Evolutionary conservation across 2,329 filamentous ascomycete species (phyloP).

Genomic region (Didymella pomorum): DNA sequence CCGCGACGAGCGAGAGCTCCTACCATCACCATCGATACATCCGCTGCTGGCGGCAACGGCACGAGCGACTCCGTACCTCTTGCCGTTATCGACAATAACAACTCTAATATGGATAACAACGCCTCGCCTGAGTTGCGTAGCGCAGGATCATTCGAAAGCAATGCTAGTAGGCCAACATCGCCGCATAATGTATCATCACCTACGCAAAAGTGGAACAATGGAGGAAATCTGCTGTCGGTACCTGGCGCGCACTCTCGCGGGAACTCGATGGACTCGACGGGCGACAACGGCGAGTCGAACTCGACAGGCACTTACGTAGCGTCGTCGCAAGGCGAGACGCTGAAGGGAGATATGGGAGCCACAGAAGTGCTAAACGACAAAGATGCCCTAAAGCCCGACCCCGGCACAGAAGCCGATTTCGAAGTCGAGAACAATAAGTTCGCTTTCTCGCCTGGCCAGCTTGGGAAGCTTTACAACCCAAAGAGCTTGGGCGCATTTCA

Average conservation of each 20-base stretch:
- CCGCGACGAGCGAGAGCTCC: slow-evolving; percentile 55
- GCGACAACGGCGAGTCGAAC: slow-evolving; percentile 62
- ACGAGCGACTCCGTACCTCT: slow-evolving; percentile 47
- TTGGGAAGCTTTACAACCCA: slow-evolving; percentile 82
- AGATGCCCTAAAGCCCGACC: slow-evolving; percentile 77
- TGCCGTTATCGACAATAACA: slow-evolving; percentile 43
- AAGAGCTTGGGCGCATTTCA: slow-evolving; percentile 79
- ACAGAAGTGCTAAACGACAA: slow-evolving; percentile 68
- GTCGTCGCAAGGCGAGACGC: slow-evolving; percentile 53
- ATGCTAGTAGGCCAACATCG: slow-evolving; percentile 70
- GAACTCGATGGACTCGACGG: slow-evolving; percentile 71
- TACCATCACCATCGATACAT: slow-evolving; percentile 63
- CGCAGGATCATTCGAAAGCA: slow-evolving; percentile 70
- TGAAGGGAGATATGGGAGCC: slow-evolving; percentile 53
- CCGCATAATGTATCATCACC: slow-evolving; percentile 74
- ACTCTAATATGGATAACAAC: slow-evolving; percentile 23
- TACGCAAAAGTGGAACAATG: slow-evolving; percentile 62
- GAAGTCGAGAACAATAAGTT: slow-evolving; percentile 77
- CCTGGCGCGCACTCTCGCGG: slow-evolving; percentile 69
- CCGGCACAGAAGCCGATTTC: slow-evolving; percentile 78
- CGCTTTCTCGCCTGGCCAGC: slow-evolving; percentile 80
- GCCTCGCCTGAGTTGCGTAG: slow-evolving; percentile 59
- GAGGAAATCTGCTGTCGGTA: slow-evolving; percentile 68
- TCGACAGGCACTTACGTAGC: slow-evolving; percentile 67
- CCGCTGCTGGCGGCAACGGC: slow-evolving; percentile 53